phyloP scores from a whole-genome alignment of 2,329 filamentous ascomycete genomes.

The Aspergillus puulaauensis region DNA sequence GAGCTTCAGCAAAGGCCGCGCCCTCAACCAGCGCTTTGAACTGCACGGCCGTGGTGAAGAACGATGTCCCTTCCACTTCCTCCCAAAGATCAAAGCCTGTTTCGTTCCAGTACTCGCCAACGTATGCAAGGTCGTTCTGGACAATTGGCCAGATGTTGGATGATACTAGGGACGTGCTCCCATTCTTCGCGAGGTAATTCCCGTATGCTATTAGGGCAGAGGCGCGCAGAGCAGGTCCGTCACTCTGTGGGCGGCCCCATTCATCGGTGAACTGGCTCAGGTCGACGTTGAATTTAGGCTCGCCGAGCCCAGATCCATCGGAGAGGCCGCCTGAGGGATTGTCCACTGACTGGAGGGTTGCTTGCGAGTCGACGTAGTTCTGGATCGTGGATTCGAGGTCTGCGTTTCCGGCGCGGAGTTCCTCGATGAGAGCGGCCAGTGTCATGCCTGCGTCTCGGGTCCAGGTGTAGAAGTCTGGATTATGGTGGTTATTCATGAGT shows the following conservation, averaged over 20 bases:
- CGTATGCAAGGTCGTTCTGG: slow-evolving; percentile 70
- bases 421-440: too few relatives aligned
- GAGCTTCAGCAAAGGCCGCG: slow-evolving; percentile 59
- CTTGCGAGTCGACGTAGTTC: slow-evolving; percentile 66
- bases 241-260: too few relatives aligned
- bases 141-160: slow-evolving; percentile 63
- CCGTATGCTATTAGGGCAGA: too few relatives aligned
- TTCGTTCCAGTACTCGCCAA: slow-evolving; percentile 48
- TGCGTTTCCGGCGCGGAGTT: slow-evolving; percentile 49
- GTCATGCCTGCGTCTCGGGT: too few relatives aligned
- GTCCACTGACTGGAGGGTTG: slow-evolving; percentile 61
- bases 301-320: too few relatives aligned
- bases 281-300: too few relatives aligned
- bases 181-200: too few relatives aligned
- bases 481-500: too few relatives aligned
- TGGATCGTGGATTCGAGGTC: slow-evolving; percentile 61
- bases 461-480: too few relatives aligned
- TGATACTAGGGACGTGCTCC: too few relatives aligned
- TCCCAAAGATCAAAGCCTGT: slow-evolving; percentile 76
- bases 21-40: slow-evolving; percentile 63
- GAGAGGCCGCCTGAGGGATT: slow-evolving; percentile 40
- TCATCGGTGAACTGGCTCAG: too few relatives aligned
- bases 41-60: slow-evolving; percentile 70
- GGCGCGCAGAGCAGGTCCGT: too few relatives aligned
- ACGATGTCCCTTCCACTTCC: slow-evolving; percentile 71